Evolutionary conservation across 306 rosid species (phyloP).

Genomic region (Sindora glabra): DNA sequence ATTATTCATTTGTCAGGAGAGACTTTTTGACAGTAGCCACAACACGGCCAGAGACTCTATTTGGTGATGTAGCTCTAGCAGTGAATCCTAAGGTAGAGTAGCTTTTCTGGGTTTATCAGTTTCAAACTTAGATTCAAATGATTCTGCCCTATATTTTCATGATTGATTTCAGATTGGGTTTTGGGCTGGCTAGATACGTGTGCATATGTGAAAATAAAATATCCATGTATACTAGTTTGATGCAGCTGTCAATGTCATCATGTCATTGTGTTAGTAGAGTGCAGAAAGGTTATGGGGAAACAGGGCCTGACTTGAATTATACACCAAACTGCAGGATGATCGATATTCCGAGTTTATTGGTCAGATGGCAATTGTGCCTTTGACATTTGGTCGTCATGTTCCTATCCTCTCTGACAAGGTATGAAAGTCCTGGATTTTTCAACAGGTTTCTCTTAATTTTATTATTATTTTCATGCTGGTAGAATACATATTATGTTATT

Average conservation of each 20-base stretch:
- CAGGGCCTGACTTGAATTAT: background rate
- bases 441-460: background rate
- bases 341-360: slow-evolving; percentile 77
- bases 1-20: slow-evolving; percentile 36
- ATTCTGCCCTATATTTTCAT: no score
- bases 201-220: no score
- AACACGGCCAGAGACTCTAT: slow-evolving; percentile 91
- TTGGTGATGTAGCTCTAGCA: slow-evolving; percentile 96
- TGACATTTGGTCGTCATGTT: slow-evolving; percentile 90
- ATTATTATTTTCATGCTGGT: background rate
- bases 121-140: no score
- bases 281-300: background rate
- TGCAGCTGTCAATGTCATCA: background rate
- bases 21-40: slow-evolving; percentile 91
- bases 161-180: no score
- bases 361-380: slow-evolving; percentile 88
- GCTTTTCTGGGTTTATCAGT: slow-evolving; percentile 5
- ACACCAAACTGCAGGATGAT: slow-evolving; percentile 61
- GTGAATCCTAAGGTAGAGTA: slow-evolving; percentile 76
- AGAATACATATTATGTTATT: background rate
- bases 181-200: no score
- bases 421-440: background rate
- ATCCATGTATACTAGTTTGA: background rate
- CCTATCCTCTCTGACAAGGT: slow-evolving; percentile 89
- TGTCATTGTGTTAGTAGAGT: background rate